These are phyloP conservation scores for Udeniomyces megalosporus DNA, from an alignment of 768 basidiomycete genomes.

Conservation along the genomic window DNA sequence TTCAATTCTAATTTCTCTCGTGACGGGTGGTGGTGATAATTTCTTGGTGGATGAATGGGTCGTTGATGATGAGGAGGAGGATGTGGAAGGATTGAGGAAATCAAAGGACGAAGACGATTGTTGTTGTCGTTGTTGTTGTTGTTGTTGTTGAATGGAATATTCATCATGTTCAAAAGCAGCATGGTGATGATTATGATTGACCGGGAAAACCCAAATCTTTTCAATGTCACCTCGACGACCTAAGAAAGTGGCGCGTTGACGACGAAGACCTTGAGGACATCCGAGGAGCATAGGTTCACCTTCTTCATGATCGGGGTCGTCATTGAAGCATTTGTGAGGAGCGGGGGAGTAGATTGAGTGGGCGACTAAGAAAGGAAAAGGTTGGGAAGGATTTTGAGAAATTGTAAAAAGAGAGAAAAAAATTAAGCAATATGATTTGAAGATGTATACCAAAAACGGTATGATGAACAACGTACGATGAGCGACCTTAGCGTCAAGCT, in stretches of 20 bases:
- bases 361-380: neutral
- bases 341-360: conserved; percentile 1
- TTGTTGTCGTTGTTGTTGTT: neutral
- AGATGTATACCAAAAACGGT: neutral
- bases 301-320: neutral
- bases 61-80: no score
- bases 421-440: neutral
- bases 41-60: no score
- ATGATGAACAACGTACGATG: neutral
- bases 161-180: neutral
- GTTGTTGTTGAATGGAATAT: no score
- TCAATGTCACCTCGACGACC: neutral
- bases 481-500: neutral
- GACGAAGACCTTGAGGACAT: neutral
- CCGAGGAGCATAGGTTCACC: neutral
- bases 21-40: no score
- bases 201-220: neutral
- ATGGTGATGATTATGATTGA: no score
- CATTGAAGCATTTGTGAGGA: neutral
- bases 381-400: neutral
- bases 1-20: neutral
- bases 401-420: neutral
- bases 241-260: neutral
- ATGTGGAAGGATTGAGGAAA: no score
- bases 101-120: no score